A percentile compares a stretch with the other conserved stretches of the same genome.
Evolutionary conservation across 441 rosid genomes (phyloP).

Genomic region (Dalechampia spathulata): DNA sequence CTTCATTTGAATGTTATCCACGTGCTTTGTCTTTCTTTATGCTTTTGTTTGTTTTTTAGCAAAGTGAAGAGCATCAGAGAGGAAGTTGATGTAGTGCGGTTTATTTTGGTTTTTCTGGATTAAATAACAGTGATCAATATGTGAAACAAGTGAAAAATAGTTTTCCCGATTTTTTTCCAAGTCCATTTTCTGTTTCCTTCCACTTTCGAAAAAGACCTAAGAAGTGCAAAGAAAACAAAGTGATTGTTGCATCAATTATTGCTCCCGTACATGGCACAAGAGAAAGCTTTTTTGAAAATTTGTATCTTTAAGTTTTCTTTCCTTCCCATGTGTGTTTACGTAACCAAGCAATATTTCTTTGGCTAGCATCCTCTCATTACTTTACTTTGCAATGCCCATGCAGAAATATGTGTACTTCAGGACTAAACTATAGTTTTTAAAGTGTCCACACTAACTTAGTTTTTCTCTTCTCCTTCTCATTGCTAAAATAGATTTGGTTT

Average conservation of each 20-base stretch:
- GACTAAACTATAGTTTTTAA: too few species aligned
- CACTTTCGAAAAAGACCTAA: not conserved
- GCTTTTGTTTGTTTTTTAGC: not conserved
- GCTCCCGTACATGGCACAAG: too few species aligned
- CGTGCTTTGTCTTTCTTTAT: not conserved
- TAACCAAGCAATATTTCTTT: too few species aligned
- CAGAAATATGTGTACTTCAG: not conserved
- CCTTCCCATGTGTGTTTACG: too few species aligned
- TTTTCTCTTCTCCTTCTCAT: not conserved
- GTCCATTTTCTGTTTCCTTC: not conserved
- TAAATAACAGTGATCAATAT: not conserved
- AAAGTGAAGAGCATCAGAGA: not conserved
- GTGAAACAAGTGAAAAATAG: not conserved
- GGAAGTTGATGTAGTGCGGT: too few species aligned
- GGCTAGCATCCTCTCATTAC: too few species aligned
- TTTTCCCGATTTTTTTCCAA: not conserved
- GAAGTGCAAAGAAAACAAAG: too few species aligned
- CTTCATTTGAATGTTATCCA: not conserved
- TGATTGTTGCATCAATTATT: too few species aligned
- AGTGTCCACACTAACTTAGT: too few species aligned
- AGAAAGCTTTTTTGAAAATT: too few species aligned
- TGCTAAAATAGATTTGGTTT: not conserved
- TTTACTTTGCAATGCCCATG: not conserved
- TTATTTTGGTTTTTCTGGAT: not conserved
- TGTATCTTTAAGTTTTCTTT: too few species aligned